Evolutionary conservation across 1,284 basidiomycete species (phyloP), one percentile per base, ranked within the genome.

Genomic region (Stygiomarasmius scandens): DNA sequence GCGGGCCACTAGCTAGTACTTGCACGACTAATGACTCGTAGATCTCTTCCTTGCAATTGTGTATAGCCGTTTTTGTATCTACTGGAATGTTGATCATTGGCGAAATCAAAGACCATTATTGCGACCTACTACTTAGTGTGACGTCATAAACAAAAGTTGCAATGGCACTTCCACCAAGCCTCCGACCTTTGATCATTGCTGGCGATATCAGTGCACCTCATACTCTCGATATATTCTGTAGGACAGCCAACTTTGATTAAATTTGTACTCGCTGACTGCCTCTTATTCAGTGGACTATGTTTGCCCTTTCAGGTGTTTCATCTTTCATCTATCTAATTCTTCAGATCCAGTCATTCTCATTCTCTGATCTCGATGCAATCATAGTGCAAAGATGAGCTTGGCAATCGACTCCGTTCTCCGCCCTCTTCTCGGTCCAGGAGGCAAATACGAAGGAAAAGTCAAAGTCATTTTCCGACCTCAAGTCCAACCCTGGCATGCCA

Each of bases 211-310:
- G 82, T 32, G 83, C 93, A 0, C 86, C 89, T 0, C 93, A 97
- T 68, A 92, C 90, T 1, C 80, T 98, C 56, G 95, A 96, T 60
- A 76, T 95, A 55, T 94, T 92, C 71, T 71, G 90, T 89, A 67
- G 67, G 87, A 41, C n/a, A n/a, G n/a, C n/a, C n/a, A n/a, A n/a
- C n/a, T n/a, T 50, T 20, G 12, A 16, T 36, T 22, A 14, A 41
- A 41, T 24, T 44, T 43, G 12, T 36, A 16, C 23, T 1, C 19
- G n/a, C 25, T n/a, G n/a, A n/a, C n/a, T n/a, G n/a, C n/a, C n/a
- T n/a, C 38, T 34, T 14, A 22, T 41, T 1, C 60, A 91, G 89
- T 91, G 72, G 93, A 95, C 74, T 93, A 91, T 68, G 88, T 93
- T 64, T 96, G 95, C 69, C 95, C 95, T 0, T 96, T 84, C 79